Conservation (phyloP, 495 filamentous ascomycete species). For the Aspergillus leporis region DNA sequence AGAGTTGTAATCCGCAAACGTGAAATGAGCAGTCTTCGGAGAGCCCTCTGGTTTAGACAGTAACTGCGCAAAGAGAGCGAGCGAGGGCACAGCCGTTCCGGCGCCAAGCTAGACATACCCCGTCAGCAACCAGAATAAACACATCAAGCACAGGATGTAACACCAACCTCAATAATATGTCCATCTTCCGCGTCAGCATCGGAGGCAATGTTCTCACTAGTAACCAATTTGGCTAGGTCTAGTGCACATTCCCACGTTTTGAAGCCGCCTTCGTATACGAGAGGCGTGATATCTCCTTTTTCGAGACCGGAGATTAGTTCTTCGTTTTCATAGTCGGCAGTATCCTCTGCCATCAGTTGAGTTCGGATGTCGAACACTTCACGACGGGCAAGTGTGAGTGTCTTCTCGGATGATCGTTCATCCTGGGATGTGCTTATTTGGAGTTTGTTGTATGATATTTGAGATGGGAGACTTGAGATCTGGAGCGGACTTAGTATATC, state of each 20-base stretch:
- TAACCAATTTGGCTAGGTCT: conserved; percentile 71
- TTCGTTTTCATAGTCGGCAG: conserved; percentile 43
- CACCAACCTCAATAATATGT: conserved; percentile 75
- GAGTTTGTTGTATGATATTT: conserved; percentile 71
- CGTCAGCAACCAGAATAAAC: not conserved
- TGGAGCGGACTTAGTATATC: conserved; percentile 48
- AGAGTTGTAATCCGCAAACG: conserved; percentile 87
- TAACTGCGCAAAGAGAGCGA: conserved; percentile 72
- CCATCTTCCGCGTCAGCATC: conserved; percentile 38
- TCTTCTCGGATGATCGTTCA: conserved; percentile 24
- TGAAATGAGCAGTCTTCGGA: conserved; percentile 54
- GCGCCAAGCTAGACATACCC: conserved; percentile 68
- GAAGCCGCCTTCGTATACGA: conserved; percentile 96
- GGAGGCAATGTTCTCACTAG: conserved; percentile 17
- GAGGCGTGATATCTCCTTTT: conserved; percentile 81
- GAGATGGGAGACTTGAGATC: conserved; percentile 71
- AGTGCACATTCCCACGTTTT: conserved; percentile 98
- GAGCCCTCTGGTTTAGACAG: conserved; percentile 40
- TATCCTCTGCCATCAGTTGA: conserved; percentile 90
- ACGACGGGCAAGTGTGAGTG: conserved; percentile 66
- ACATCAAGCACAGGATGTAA: not conserved
- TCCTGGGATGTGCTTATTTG: conserved; percentile 51
- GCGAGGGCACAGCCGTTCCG: conserved; percentile 82
- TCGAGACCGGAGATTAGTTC: conserved; percentile 60
- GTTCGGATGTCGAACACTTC: conserved; percentile 93